Conservation (phyloP, 495 filamentous ascomycete genomes). For the Xylaria intraflava region DNA sequence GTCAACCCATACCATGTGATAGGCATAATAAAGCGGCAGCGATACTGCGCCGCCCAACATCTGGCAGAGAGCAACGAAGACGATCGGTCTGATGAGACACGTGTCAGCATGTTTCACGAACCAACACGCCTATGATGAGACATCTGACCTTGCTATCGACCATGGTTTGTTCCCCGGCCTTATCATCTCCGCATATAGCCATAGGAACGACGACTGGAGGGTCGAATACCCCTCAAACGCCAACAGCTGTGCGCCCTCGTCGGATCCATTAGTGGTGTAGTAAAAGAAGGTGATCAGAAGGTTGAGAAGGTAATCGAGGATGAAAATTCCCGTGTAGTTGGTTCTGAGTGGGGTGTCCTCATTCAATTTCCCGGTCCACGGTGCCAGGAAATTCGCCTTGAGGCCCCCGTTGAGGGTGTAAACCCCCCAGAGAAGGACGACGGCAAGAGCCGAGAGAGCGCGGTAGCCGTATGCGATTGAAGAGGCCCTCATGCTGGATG, state of each 20-base stretch:
- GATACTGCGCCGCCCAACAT: slow-evolving; percentile 19
- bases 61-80: slow-evolving; percentile 15
- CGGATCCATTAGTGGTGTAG: slow-evolving; percentile 13
- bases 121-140: not conserved
- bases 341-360: slow-evolving; percentile 11
- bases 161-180: slow-evolving; percentile 16
- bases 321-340: slow-evolving; percentile 18
- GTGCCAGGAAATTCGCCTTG: slow-evolving; percentile 6
- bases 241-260: slow-evolving; percentile 18
- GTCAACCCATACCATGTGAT: slow-evolving; percentile 12
- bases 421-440: slow-evolving; percentile 7
- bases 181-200: slow-evolving; percentile 18
- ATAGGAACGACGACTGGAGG: slow-evolving; percentile 19
- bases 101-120: not conserved
- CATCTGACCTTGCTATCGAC: slow-evolving; percentile 10
- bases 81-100: slow-evolving; percentile 10
- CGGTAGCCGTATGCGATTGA: slow-evolving; percentile 5
- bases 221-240: slow-evolving; percentile 20
- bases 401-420: slow-evolving; percentile 4
- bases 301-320: slow-evolving; percentile 20
- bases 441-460: not conserved
- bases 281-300: slow-evolving; percentile 23
- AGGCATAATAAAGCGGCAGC: slow-evolving; percentile 19
- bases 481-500: slow-evolving; percentile 6
- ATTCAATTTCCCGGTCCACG: slow-evolving; percentile 1